Evolutionary conservation across 2,329 filamentous ascomycete genomes (phyloP), one percentile per base, ranked within the genome.

Genomic region (Ophiostoma sp.): DNA sequence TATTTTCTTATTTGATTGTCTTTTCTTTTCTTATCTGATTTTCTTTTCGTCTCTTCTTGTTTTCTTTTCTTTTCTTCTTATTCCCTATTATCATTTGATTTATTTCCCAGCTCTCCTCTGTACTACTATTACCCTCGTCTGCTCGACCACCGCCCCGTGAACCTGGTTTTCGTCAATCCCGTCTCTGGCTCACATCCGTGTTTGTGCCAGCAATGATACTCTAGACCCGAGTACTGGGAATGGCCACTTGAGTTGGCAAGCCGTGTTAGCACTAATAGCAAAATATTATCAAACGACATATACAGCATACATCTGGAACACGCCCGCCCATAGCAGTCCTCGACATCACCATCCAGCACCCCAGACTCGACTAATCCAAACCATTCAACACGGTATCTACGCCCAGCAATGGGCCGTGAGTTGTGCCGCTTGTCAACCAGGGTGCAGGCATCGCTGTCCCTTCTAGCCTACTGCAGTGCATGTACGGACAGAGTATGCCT

Each of bases 361-460:
- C n/a, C 48, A 52, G 20, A 52, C 48, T 52, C 48, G 23, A 41
- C 39, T 23, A 23, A 7, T 1, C 6, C 48, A 8, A n/a, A 52
- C 4, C 23, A 10, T 27, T 8, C 8, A 57, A 1, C n/a, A 57
- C 10, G 52, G 44, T n/a, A 48, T 52, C 54, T 27, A 10, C 2
- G 35, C 57, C 57, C 31, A 13, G 60, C 3, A 67, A 67, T 67
- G 36, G 64, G 64, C 33, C 8, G 44, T 23, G 36, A 67, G 64
- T 67, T 67, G n/a, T 41, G 64, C 64, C 64, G 64, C 36, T 36
- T 41, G 64, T 44, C 23, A 41, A 67, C 64, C 36, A 67, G 23
- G 60, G 60, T 48, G 17, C 15, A 44, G 36, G 3, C 15, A 17
- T 57, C 52, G 6, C n/a, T 57, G 17, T 57, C 52, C 52, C n/a